Percentiles rank a stretch among this genome's conserved stretches.
These are phyloP conservation scores for Clathrospora elynae DNA, from an alignment of 2,329 filamentous ascomycete genomes.

Conservation along the genomic window DNA sequence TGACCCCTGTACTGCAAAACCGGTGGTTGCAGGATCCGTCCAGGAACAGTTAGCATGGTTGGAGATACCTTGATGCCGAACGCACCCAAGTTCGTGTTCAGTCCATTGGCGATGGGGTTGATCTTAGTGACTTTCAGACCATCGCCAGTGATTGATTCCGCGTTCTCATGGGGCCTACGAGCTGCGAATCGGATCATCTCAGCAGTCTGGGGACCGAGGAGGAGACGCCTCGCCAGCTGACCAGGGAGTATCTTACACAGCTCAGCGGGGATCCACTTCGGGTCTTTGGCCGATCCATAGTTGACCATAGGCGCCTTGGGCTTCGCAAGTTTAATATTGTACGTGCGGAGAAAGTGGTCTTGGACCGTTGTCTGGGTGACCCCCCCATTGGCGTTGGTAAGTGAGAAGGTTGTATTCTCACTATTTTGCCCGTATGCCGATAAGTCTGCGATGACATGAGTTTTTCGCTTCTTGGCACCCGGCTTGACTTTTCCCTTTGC, in stretches of 20 bases:
- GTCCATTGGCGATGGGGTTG: slow-evolving; percentile 22
- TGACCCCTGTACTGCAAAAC: slow-evolving; percentile 61
- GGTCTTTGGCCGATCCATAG: slow-evolving; percentile 25
- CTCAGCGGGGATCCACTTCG: slow-evolving; percentile 44
- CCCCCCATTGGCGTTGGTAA: slow-evolving; percentile 18
- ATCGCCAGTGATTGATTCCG: slow-evolving; percentile 34
- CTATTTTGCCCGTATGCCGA: slow-evolving; percentile 45
- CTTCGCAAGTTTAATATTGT: slow-evolving; percentile 27
- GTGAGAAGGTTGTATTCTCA: slow-evolving; percentile 26
- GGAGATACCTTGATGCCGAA: slow-evolving; percentile 69
- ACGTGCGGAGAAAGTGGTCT: slow-evolving; percentile 26
- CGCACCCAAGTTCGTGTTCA: slow-evolving; percentile 35
- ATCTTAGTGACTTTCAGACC: slow-evolving; percentile 38
- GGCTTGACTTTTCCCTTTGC: slow-evolving; percentile 38
- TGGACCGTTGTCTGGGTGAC: slow-evolving; percentile 19
- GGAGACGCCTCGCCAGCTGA: slow-evolving; percentile 34
- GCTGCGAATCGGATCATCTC: slow-evolving; percentile 43
- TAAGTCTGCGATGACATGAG: slow-evolving; percentile 49
- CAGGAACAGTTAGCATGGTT: slow-evolving; percentile 71
- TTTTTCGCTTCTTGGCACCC: slow-evolving; percentile 36
- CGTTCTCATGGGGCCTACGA: slow-evolving; percentile 37
- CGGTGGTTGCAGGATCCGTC: slow-evolving; percentile 69
- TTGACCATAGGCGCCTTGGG: slow-evolving; percentile 39
- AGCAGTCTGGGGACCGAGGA: slow-evolving; percentile 37
- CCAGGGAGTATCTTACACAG: slow-evolving; percentile 41